Evolutionary conservation across 306 rosid species (phyloP), one percentile per base, ranked within the genome.

Genomic region (Cyamopsis tetragonoloba): DNA sequence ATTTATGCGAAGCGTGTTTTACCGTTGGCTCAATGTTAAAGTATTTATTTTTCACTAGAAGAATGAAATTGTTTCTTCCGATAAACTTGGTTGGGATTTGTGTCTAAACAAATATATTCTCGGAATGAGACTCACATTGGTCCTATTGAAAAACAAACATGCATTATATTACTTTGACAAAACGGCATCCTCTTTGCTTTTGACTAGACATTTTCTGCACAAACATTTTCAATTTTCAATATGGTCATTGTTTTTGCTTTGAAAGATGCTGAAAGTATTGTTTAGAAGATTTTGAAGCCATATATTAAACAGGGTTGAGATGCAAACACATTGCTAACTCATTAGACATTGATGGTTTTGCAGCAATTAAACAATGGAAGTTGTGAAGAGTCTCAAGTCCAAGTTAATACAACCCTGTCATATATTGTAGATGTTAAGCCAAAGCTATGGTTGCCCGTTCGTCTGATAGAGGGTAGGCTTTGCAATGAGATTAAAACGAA

Each of bases 351-450:
- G 56, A 46, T 75, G 80, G 35, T 71, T 66, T 65, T 80, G 91
- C 87, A 89, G 95, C 83, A 80, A 68, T 56, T 71, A 39, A 78
- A 62, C 35, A 37, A 27, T 13, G 84, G 65, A 31, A 42, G 48
- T 57, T 27, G 26, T 32, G 76, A 79, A 20, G 84, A 73, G 35
- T 66, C 71, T 32, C 64, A 38, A 35, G 39, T 47, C 55, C 67
- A 5, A 51, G 32, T 26, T 19, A 67, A 26, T 23, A 78, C 88
- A 3, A 81, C 58, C 55, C 90, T 93, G 43, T 76, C 86, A 0
- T 93, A 93, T 43, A 13, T 61, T 15, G 95, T 89, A 38, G 89
- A 89, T 77, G 97, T 89, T 62, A 89, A 83, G 91, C 98, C 98
- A 7, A 89, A 93, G 79, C 63, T 80, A 28, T 80, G 92, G 88